Conservation (phyloP, 148 eudicot species). For the Camellia sinensis region DNA sequence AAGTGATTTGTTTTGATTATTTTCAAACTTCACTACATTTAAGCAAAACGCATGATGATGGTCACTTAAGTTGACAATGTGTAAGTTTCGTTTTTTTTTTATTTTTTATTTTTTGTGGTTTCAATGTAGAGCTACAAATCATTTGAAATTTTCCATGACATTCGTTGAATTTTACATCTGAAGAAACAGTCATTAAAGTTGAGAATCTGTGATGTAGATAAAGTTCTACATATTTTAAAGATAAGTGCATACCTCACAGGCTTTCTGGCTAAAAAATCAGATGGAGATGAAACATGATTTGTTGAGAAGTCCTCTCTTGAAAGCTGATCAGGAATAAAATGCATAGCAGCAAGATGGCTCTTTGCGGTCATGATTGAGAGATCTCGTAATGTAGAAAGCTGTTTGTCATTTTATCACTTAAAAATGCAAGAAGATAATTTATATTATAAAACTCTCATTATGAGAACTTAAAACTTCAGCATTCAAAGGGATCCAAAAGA, state of each 20-base stretch:
- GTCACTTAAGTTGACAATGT: too few relatives aligned
- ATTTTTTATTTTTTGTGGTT: too few relatives aligned
- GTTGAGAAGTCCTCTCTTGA: conserved; percentile 35
- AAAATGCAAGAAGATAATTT: conserved; percentile 58
- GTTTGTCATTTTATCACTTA: conserved; percentile 99
- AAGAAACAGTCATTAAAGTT: background rate
- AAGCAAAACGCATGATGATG: too few relatives aligned
- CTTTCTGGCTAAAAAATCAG: conserved; percentile 44
- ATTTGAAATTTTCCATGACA: too few relatives aligned
- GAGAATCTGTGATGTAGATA: background rate
- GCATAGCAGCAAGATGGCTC: conserved; percentile 94
- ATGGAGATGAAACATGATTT: conserved; percentile 34
- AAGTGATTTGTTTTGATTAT: too few relatives aligned
- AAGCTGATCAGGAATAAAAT: conserved; percentile 88
- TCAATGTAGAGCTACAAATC: too few relatives aligned
- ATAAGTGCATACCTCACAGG: conserved; percentile 64
- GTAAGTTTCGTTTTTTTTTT: too few relatives aligned
- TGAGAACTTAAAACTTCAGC: conserved; percentile 4
- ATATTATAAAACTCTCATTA: background rate
- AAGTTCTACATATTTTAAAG: background rate
- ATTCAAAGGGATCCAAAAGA: too few relatives aligned
- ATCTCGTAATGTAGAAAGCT: conserved; percentile 99
- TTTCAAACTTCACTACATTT: too few relatives aligned
- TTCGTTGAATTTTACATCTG: too few relatives aligned
- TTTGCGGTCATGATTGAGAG: conserved; percentile 99